These are phyloP conservation scores for Clitopilus passeckerianus DNA, from an alignment of 768 basidiomycete genomes.

Conservation along the genomic window DNA sequence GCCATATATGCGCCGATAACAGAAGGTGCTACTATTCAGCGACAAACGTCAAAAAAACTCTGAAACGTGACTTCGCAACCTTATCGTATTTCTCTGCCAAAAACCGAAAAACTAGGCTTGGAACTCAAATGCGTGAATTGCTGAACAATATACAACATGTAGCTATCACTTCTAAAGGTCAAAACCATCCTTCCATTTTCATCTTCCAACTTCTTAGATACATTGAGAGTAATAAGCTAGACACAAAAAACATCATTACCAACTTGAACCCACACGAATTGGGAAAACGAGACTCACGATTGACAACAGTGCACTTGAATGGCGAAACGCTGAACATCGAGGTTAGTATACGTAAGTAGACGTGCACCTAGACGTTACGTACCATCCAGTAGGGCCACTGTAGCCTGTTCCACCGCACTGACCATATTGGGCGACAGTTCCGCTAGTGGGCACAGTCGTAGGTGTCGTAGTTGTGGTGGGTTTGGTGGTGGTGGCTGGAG, in stretches of 20 bases:
- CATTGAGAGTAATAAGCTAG: slow-evolving; percentile 32
- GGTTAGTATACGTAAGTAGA: neutral
- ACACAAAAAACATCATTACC: too few relatives aligned
- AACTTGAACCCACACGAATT: too few relatives aligned
- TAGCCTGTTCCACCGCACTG: slow-evolving; percentile 40
- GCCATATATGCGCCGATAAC: too few relatives aligned
- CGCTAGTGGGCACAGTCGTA: slow-evolving; percentile 6
- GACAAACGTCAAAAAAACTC: too few relatives aligned
- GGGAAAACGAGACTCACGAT: slow-evolving; percentile 4
- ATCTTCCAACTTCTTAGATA: slow-evolving; percentile 15
- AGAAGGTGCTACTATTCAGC: too few relatives aligned
- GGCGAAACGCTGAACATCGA: slow-evolving; percentile 24
- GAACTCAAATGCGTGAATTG: too few relatives aligned
- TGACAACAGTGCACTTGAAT: slow-evolving; percentile 28
- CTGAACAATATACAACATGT: neutral
- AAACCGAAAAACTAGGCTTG: too few relatives aligned
- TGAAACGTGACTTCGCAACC: too few relatives aligned
- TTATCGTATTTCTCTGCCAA: too few relatives aligned
- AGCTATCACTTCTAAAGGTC: neutral
- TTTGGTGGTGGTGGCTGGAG: slow-evolving; percentile 12
- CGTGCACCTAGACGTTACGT: slow-evolving; percentile 1
- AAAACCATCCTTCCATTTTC: neutral
- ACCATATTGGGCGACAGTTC: slow-evolving; percentile 32
- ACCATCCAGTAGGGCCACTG: slow-evolving; percentile 34
- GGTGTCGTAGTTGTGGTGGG: slow-evolving; percentile 9